A percentile compares a stretch with the other conserved stretches of the same genome.
phyloP scores from a whole-genome alignment of 352 stramenopile genomes.

The Globisporangium lucens region DNA sequence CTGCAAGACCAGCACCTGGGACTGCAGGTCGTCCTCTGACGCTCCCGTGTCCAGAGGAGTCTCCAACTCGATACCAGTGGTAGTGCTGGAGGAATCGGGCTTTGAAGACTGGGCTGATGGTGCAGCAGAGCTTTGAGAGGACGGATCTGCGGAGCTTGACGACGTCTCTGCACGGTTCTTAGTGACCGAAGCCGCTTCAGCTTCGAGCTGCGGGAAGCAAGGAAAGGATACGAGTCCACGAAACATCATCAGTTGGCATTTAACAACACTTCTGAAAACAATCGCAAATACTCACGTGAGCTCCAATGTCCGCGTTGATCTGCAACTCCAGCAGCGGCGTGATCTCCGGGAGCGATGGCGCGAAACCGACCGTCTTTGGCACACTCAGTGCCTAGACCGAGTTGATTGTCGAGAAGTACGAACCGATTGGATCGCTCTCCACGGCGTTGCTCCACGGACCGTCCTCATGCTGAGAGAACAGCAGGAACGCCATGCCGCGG shows the following conservation, averaged over 20 bases:
- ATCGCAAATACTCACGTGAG: neutral
- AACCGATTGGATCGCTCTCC: slow-evolving; percentile 21
- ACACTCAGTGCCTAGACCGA: slow-evolving; percentile 51
- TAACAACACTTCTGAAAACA: neutral
- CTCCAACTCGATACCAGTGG: neutral
- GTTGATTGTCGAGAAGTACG: slow-evolving; percentile 55
- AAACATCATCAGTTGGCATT: neutral
- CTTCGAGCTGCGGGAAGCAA: neutral
- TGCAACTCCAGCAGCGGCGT: slow-evolving; percentile 52
- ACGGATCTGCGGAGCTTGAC: neutral
- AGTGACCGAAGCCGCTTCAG: neutral
- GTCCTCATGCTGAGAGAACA: slow-evolving; percentile 54
- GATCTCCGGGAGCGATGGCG: slow-evolving; percentile 56
- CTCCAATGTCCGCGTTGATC: slow-evolving; percentile 51
- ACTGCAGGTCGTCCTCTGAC: slow-evolving; percentile 51
- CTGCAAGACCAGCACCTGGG: slow-evolving; percentile 71
- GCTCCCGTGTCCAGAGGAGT: slow-evolving; percentile 5
- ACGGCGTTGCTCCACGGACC: slow-evolving; percentile 44
- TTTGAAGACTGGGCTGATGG: neutral
- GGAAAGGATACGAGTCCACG: neutral
- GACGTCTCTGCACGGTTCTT: neutral
- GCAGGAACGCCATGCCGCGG: slow-evolving; percentile 64
- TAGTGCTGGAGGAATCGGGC: neutral
- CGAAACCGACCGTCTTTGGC: slow-evolving; percentile 43
- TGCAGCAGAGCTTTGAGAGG: neutral